Conservation (phyloP, 2,329 filamentous ascomycete species). For the Penicillium hesseltinei region DNA sequence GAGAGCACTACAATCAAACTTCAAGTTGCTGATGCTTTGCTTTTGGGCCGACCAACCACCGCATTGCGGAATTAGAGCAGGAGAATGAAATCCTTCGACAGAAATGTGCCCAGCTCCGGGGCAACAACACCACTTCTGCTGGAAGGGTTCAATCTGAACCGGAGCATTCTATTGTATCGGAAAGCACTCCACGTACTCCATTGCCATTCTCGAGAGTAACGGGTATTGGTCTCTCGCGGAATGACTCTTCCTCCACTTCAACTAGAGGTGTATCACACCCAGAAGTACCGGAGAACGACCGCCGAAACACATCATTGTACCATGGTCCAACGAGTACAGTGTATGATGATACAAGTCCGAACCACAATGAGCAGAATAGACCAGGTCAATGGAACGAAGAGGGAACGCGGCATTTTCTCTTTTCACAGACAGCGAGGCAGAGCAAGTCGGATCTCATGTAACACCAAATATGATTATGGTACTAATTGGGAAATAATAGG, state of each 20-base stretch:
- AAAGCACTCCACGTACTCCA: conserved; percentile 5
- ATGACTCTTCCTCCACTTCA: conserved; percentile 7
- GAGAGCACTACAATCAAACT: not conserved
- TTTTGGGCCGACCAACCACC: conserved; percentile 29
- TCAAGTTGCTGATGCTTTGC: not conserved
- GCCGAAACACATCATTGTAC: conserved; percentile 19
- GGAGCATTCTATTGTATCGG: conserved; percentile 5
- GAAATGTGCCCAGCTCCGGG: conserved; percentile 9
- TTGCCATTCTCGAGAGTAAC: not conserved
- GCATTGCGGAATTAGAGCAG: conserved; percentile 24
- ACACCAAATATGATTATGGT: not conserved
- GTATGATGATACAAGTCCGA: conserved; percentile 22
- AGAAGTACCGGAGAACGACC: conserved; percentile 21
- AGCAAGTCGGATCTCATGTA: conserved; percentile 15
- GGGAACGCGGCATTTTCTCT: conserved; percentile 23
- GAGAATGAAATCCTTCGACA: conserved; percentile 27
- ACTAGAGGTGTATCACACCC: conserved; percentile 17
- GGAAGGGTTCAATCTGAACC: conserved; percentile 4
- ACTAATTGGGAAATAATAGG: conserved; percentile 24
- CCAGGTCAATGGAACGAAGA: conserved; percentile 12
- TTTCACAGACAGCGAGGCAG: conserved; percentile 26
- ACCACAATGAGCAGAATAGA: conserved; percentile 3
- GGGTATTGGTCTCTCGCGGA: conserved; percentile 8
- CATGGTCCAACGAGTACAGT: conserved; percentile 27
- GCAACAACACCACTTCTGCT: not conserved